These are phyloP conservation scores for Myochromella boudieri DNA, from an alignment of 768 basidiomycete genomes.

Conservation along the genomic window DNA sequence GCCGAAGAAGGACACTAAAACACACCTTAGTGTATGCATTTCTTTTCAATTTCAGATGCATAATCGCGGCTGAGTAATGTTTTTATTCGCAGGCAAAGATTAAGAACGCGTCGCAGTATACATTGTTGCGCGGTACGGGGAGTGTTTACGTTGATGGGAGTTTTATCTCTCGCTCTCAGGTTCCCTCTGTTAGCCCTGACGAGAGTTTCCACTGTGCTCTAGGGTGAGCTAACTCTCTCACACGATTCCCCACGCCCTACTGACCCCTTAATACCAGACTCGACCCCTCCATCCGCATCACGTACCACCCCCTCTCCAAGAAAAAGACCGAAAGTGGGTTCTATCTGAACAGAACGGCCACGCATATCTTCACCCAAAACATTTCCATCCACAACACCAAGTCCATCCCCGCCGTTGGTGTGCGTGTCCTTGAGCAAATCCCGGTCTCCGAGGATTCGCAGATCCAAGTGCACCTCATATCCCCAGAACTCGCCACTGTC, in stretches of 20 bases:
- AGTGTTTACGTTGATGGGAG: constrained; percentile 29
- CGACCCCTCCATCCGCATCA: constrained; percentile 24
- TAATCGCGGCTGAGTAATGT: background rate
- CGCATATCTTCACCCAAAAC: constrained; percentile 20
- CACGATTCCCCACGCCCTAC: background rate
- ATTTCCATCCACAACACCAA: constrained; percentile 15
- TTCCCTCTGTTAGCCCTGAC: constrained; percentile 25
- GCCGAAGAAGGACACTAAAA: constrained; percentile 25
- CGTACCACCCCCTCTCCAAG: constrained; percentile 23
- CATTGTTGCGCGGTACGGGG: constrained; percentile 21
- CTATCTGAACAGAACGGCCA: constrained; percentile 19
- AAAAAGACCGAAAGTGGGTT: constrained; percentile 21
- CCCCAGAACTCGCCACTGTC: background rate
- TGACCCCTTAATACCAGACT: constrained; percentile 9
- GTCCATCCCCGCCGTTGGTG: background rate
- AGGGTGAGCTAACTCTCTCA: constrained; percentile 15
- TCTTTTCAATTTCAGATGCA: background rate
- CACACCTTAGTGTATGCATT: constrained; percentile 20
- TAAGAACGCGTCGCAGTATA: constrained; percentile 26
- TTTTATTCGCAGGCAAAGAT: constrained; percentile 22
- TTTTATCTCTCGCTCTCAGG: constrained; percentile 23
- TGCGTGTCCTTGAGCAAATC: constrained; percentile 1
- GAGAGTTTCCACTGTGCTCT: constrained; percentile 30
- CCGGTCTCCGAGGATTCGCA: constrained; percentile 3
- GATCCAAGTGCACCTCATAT: background rate